A percentile compares a stretch with the other conserved stretches of the same genome.
These are phyloP conservation scores for Monosporascus sp. DNA, from an alignment of 2,329 filamentous ascomycete genomes.

Conservation along the genomic window DNA sequence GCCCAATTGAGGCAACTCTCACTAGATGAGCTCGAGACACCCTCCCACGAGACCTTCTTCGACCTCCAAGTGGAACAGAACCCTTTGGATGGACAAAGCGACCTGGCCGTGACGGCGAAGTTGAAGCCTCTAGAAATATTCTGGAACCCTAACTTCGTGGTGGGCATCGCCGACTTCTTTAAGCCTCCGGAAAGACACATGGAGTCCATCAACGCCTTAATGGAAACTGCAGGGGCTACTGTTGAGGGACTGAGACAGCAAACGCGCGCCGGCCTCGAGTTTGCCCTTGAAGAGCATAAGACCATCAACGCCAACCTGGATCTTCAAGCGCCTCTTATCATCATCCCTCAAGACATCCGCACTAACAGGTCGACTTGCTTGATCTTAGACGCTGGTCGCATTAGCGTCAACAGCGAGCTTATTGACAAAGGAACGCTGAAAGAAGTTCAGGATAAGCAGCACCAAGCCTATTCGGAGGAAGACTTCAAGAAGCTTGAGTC, in stretches of 20 bases:
- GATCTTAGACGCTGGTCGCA: constrained; percentile 93
- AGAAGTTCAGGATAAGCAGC: constrained; percentile 87
- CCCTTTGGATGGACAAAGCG: constrained; percentile 85
- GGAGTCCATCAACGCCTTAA: constrained; percentile 93
- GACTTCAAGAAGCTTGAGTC: constrained; percentile 85
- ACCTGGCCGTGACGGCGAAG: constrained; percentile 84
- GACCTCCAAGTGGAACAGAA: constrained; percentile 91
- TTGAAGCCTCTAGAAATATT: constrained; percentile 94
- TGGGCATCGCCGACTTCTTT: constrained; percentile 92
- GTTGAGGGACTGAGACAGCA: constrained; percentile 94
- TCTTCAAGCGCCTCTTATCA: constrained; percentile 91
- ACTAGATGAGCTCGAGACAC: constrained; percentile 47
- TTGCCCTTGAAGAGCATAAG: constrained; percentile 95
- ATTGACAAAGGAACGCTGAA: constrained; percentile 87
- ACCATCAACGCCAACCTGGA: constrained; percentile 95
- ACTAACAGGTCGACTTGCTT: constrained; percentile 76
- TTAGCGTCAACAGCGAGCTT: constrained; percentile 87
- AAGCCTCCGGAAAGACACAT: constrained; percentile 93
- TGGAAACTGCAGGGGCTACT: constrained; percentile 93
- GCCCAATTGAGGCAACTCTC: constrained; percentile 44
- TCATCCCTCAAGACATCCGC: constrained; percentile 89
- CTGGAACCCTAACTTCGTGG: constrained; percentile 91
- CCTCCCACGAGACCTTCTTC: constrained; percentile 74
- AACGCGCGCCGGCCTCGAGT: constrained; percentile 91
- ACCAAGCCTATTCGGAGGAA: constrained; percentile 77